A percentile compares a stretch with the other conserved stretches of the same genome.
Evolutionary conservation across 495 filamentous ascomycete species (phyloP).

Genomic region (Aspergillus sclerotiicarbonarius): DNA sequence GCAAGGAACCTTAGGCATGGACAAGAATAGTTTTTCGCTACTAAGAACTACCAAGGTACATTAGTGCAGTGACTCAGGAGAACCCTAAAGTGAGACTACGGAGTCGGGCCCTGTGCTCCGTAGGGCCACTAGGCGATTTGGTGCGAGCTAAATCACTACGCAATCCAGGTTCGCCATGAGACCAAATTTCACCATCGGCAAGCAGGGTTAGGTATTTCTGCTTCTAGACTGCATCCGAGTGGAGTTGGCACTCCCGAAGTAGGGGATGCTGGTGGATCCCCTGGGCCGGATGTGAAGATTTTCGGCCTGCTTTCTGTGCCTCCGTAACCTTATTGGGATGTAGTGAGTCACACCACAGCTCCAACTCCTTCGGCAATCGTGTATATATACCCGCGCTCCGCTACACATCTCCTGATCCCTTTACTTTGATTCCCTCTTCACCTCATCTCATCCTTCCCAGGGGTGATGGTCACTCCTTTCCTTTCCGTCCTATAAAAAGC

Average conservation of each 20-base stretch:
- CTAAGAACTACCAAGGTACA: background rate
- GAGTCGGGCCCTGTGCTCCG: conserved; percentile 9
- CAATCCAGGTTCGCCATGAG: conserved; percentile 19
- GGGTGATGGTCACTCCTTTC: conserved; percentile 48
- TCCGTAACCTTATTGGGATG: conserved; percentile 18
- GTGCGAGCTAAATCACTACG: conserved; percentile 13
- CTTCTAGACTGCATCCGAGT: conserved; percentile 20
- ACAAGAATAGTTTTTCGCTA: background rate
- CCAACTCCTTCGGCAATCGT: conserved; percentile 16
- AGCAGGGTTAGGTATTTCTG: conserved; percentile 16
- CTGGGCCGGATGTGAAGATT: conserved; percentile 12
- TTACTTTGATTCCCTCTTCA: conserved; percentile 22
- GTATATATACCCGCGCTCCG: conserved; percentile 11
- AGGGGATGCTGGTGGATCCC: conserved; percentile 17
- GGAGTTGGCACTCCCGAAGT: conserved; percentile 15
- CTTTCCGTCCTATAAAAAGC: conserved; percentile 17
- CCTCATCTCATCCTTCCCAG: conserved; percentile 44
- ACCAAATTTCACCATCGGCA: conserved; percentile 24
- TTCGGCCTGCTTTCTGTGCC: conserved; percentile 8
- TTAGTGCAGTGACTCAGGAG: conserved; percentile 2
- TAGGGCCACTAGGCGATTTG: background rate
- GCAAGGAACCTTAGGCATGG: background rate
- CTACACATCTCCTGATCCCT: conserved; percentile 5
- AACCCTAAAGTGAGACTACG: background rate
- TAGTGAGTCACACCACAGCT: conserved; percentile 30